Percentiles rank a stretch among this genome's conserved stretches.
phyloP scores from a whole-genome alignment of 2,329 filamentous ascomycete species.

The Ophiocordyceps camponoti-floridani region DNA sequence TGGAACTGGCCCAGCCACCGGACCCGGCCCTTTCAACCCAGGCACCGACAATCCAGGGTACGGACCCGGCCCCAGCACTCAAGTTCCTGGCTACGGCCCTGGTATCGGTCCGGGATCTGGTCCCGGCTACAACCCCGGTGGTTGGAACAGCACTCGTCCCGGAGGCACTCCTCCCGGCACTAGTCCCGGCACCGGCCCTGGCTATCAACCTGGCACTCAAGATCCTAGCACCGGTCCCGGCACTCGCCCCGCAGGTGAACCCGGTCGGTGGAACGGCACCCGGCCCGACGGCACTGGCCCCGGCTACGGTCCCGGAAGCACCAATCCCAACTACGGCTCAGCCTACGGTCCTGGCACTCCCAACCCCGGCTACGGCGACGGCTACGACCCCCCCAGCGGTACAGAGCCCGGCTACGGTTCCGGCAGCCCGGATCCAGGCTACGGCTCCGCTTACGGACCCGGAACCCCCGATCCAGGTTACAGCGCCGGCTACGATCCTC shows the following conservation, averaged over 20 bases:
- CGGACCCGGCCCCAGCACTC: background rate
- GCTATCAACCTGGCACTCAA: too few species aligned
- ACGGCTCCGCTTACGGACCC: background rate
- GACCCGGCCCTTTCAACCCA: too few species aligned
- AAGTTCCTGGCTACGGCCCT: background rate
- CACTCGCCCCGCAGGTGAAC: background rate
- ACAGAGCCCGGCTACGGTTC: background rate
- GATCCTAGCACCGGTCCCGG: too few species aligned
- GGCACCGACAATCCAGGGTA: too few species aligned
- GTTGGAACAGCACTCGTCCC: too few species aligned
- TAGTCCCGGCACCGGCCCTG: background rate
- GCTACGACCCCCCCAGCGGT: background rate
- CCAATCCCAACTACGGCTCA: background rate
- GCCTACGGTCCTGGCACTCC: background rate
- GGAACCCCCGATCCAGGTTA: background rate
- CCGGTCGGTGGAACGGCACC: too few species aligned
- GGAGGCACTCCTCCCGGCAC: background rate
- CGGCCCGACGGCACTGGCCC: too few species aligned
- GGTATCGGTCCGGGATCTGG: background rate
- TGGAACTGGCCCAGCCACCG: too few species aligned
- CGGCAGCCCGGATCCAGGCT: too few species aligned
- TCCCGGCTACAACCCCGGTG: background rate
- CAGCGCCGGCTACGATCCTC: background rate
- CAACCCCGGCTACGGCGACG: too few species aligned
- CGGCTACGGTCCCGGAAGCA: background rate